These are phyloP conservation scores for Persicaria maculosa DNA, from an alignment of 148 eudicot species.

Conservation along the genomic window DNA sequence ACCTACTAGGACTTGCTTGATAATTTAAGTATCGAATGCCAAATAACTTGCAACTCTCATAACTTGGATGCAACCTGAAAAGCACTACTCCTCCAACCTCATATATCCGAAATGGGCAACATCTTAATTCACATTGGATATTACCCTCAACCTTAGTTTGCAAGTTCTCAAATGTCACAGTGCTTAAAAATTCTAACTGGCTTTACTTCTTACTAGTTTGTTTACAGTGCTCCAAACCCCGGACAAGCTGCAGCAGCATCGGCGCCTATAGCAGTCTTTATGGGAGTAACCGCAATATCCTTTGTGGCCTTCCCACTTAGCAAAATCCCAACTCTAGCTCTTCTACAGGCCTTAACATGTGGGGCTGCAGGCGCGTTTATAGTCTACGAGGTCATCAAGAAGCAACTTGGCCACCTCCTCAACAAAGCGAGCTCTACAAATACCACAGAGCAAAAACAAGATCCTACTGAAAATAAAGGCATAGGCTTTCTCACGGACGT, in stretches of 20 bases:
- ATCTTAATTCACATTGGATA: neutral
- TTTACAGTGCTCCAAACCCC: conserved; percentile 94
- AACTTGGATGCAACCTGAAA: neutral
- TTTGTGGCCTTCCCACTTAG: conserved; percentile 85
- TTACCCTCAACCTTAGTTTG: neutral
- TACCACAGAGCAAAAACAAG: conserved; percentile 23
- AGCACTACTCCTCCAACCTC: neutral
- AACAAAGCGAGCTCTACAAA: conserved; percentile 28
- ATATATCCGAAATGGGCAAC: neutral
- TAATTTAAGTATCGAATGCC: neutral
- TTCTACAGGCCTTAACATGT: conserved; percentile 59
- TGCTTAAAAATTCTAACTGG: neutral
- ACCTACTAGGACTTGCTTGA: neutral
- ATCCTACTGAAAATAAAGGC: neutral
- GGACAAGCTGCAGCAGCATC: conserved; percentile 95
- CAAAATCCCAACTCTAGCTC: conserved; percentile 45
- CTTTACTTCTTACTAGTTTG: conserved; percentile 48
- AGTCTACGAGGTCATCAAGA: conserved; percentile 49
- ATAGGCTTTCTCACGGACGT: conserved; percentile 58
- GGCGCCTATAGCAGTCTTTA: conserved; percentile 75
- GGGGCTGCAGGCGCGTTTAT: conserved; percentile 62
- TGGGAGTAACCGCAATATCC: conserved; percentile 71
- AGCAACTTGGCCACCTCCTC: conserved; percentile 84
- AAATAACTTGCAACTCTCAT: neutral
- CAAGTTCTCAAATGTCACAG: neutral